Conservation (phyloP, 23 red algal genomes). For the Pyropia haitanensis region DNA sequence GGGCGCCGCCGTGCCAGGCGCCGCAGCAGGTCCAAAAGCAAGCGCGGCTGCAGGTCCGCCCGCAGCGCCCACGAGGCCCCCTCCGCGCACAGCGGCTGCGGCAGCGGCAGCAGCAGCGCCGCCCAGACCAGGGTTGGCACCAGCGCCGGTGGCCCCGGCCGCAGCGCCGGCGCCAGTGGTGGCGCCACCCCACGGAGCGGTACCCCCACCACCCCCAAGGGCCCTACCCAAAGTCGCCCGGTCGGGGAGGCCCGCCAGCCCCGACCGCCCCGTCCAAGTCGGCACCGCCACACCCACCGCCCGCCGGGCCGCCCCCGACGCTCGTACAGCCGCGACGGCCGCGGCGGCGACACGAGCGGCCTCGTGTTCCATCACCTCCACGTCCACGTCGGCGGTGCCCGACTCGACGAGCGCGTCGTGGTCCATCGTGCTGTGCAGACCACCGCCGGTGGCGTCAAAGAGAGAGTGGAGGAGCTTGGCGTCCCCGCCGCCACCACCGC, state of each 20-base stretch:
- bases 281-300: conserved; percentile 35
- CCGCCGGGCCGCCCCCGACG: conserved; percentile 27
- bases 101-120: too few species aligned
- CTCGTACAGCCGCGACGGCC: conserved; percentile 57
- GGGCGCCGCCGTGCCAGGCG: too few species aligned
- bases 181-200: too few species aligned
- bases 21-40: too few species aligned
- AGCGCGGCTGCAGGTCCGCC: too few species aligned
- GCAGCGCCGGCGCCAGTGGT: too few species aligned
- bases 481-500: conserved; percentile 30
- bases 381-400: conserved; percentile 33
- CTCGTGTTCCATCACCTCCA: conserved; percentile 62
- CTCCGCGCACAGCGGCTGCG: too few species aligned
- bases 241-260: conserved; percentile 43
- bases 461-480: conserved; percentile 54
- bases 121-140: too few species aligned
- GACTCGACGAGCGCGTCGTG: conserved; percentile 73
- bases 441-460: conserved; percentile 34
- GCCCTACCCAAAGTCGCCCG: too few species aligned
- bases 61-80: too few species aligned
- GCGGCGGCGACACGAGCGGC: conserved; percentile 44
- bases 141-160: too few species aligned
- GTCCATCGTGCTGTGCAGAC: conserved; percentile 72
- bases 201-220: too few species aligned
- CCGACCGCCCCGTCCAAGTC: conserved; percentile 69